phyloP scores from a whole-genome alignment of 495 filamentous ascomycete species.

The Penicillium lagena region DNA sequence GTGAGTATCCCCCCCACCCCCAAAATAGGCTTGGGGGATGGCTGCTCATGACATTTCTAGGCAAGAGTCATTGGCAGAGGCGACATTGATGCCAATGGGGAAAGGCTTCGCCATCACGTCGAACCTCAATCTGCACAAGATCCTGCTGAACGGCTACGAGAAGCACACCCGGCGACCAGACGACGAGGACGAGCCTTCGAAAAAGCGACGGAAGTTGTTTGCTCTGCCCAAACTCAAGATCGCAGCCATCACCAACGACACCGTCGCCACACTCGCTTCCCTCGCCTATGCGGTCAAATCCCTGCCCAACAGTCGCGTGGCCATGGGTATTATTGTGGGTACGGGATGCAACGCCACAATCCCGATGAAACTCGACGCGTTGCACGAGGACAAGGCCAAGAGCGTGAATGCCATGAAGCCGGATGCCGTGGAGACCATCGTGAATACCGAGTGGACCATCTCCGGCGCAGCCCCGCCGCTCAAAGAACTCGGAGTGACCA shows the following conservation, averaged over 20 bases:
- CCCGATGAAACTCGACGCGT: conserved; percentile 55
- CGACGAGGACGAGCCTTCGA: conserved; percentile 38
- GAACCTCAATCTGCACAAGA: conserved; percentile 62
- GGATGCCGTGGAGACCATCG: conserved; percentile 54
- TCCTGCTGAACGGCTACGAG: conserved; percentile 64
- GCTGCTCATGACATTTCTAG: conserved; percentile 31
- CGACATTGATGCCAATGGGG: conserved; percentile 79
- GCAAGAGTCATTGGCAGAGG: conserved; percentile 68
- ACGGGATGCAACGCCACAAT: conserved; percentile 83
- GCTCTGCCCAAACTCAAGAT: conserved; percentile 62
- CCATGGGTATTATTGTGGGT: conserved; percentile 76
- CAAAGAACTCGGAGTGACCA: conserved; percentile 54
- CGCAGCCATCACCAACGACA: conserved; percentile 74
- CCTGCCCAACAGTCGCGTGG: conserved; percentile 61
- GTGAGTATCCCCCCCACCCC: conserved; percentile 46
- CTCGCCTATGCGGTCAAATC: conserved; percentile 61
- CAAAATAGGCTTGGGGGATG: too few species aligned
- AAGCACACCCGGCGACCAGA: conserved; percentile 43
- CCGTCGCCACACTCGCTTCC: conserved; percentile 73
- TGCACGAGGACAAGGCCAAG: conserved; percentile 58
- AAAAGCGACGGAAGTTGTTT: conserved; percentile 39
- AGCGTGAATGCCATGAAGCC: conserved; percentile 30
- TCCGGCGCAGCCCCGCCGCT: conserved; percentile 64
- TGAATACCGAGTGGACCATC: conserved; percentile 88
- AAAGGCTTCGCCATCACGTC: conserved; percentile 78